Evolutionary conservation across 116 monocot genomes (phyloP).

Genomic region (Iris pallida): DNA sequence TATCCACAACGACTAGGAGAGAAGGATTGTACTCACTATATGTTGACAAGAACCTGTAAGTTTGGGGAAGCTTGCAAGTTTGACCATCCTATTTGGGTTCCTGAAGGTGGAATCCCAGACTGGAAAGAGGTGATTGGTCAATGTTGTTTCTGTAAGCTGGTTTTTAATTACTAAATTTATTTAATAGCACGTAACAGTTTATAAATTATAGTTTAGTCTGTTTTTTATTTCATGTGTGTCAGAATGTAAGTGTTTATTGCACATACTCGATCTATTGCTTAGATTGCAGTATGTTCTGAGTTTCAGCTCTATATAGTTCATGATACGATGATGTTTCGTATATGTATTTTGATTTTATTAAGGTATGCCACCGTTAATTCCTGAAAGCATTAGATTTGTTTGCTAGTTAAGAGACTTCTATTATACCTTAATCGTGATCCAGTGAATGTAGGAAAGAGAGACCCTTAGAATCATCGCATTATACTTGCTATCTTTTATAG

Average conservation of each 20-base stretch:
- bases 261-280: not conserved
- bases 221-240: not conserved
- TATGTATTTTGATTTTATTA: constrained; percentile 2
- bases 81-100: constrained; percentile 97
- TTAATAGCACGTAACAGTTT: constrained; percentile 13
- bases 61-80: constrained; percentile 92
- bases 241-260: too few species aligned
- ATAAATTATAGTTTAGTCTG: not conserved
- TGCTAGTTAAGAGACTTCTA: too few species aligned
- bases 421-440: too few species aligned
- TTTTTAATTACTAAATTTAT: constrained; percentile 4
- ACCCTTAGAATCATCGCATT: too few species aligned
- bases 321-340: not conserved
- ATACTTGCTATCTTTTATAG: too few species aligned
- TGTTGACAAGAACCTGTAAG: constrained; percentile 96
- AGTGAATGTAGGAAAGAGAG: too few species aligned
- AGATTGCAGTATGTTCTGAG: not conserved
- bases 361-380: too few species aligned
- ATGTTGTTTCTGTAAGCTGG: constrained; percentile 26
- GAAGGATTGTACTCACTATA: constrained; percentile 96
- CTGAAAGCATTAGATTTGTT: too few species aligned
- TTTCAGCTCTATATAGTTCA: constrained; percentile 1
- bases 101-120: constrained; percentile 88
- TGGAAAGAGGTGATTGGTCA: constrained; percentile 96
- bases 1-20: constrained; percentile 89